Conservation (phyloP, 129 eudicot species). For the Centaurea solstitialis region DNA sequence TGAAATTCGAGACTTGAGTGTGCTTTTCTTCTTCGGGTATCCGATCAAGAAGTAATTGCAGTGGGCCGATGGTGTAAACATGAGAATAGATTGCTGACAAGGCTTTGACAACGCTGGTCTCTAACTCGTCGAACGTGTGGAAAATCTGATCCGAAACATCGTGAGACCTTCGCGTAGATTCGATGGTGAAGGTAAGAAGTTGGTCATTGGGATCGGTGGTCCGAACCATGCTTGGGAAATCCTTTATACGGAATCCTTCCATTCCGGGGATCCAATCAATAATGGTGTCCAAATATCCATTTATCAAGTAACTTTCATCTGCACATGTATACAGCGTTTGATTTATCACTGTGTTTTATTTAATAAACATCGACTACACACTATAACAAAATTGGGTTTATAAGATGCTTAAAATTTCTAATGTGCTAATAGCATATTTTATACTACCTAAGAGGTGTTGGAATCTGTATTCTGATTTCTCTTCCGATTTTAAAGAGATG, state of each 20-base stretch:
- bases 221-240: conserved; percentile 11
- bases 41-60: conserved; percentile 24
- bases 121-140: conserved; percentile 30
- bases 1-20: background rate
- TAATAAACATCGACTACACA: background rate
- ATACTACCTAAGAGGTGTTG: too few species aligned
- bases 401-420: too few species aligned
- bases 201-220: conserved; percentile 10
- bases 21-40: background rate
- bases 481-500: too few species aligned
- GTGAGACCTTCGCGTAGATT: background rate
- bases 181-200: background rate
- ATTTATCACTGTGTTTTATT: too few species aligned
- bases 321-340: background rate
- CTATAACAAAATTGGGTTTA: too few species aligned
- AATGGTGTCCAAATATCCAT: too few species aligned
- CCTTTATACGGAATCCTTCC: background rate
- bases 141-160: background rate
- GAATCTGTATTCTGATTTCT: too few species aligned
- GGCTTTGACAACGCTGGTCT: conserved; percentile 7
- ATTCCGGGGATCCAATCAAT: too few species aligned
- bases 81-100: conserved; percentile 14
- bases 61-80: background rate
- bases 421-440: too few species aligned
- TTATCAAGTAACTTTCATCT: conserved; percentile 14